phyloP scores from a whole-genome alignment of 2,329 filamentous ascomycete species.

The Colletotrichum tropicale region DNA sequence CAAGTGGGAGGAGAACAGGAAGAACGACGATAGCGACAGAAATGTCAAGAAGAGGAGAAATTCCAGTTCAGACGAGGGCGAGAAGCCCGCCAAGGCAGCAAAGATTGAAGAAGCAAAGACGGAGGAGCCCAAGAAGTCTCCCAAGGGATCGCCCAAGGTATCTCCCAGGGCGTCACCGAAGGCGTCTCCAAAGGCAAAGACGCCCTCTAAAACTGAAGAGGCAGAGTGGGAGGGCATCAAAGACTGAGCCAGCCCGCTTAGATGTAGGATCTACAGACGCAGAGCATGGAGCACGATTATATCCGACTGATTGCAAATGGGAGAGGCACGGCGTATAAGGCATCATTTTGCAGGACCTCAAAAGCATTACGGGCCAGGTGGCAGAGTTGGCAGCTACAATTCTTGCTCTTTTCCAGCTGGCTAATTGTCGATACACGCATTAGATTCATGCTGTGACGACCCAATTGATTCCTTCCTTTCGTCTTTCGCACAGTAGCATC shows the following conservation, averaged over 20 bases:
- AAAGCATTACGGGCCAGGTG: neutral
- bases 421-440: neutral
- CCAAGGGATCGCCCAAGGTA: neutral
- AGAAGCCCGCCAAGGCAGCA: neutral
- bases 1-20: slow-evolving; percentile 10
- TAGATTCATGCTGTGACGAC: neutral
- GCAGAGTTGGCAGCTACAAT: neutral
- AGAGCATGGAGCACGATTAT: neutral
- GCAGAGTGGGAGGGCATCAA: slow-evolving; percentile 24
- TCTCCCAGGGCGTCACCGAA: slow-evolving; percentile 1
- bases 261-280: neutral
- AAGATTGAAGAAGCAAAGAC: neutral
- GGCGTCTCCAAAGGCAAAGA: slow-evolving; percentile 11
- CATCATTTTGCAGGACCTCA: neutral
- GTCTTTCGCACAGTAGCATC: neutral
- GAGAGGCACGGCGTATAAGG: slow-evolving; percentile 11
- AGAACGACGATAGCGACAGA: neutral
- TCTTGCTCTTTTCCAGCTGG: neutral
- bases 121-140: neutral
- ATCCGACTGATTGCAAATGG: neutral
- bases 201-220: slow-evolving; percentile 8
- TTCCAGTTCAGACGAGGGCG: slow-evolving; percentile 19
- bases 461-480: neutral
- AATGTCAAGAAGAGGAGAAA: slow-evolving; percentile 15
- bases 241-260: slow-evolving; percentile 1